Base-by-base conservation (phyloP, 2,329 filamentous ascomycete genomes). In the Escovopsis sp. region DNA sequence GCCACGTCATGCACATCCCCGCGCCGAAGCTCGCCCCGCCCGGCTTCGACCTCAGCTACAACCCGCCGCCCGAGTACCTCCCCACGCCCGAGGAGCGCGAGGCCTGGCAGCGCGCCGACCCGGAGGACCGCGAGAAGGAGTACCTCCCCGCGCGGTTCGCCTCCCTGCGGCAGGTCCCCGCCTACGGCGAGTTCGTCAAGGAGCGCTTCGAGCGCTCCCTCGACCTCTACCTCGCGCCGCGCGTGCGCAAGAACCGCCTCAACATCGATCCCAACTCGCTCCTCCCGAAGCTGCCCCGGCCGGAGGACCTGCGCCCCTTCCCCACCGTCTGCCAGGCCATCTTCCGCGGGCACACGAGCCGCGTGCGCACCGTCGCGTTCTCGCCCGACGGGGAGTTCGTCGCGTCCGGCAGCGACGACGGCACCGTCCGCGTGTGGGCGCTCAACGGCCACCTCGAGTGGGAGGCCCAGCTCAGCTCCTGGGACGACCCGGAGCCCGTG, bases 191-290 rank as follows among this genome's bases (percentile, higher is more conserved):
- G 36, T 85, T 94, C 45, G 76, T 98, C 54, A 94, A 94, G 57
- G 90, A 98, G 58, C 79, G 87, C 45, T 98, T 98, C 48, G 87
- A 98, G 57, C 72, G 92, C 44, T 96, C 86, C 55, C 64, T 98
- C 46, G 92, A 98, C 59, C 70, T 98, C 14, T 98, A 98, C 56
- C 70, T 98, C 40, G 90, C 92, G 13, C 90, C 92, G 32, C 72
- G 90, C 50, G 76, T 98, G 38, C 76, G 88, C 40, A 81, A 92
- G 56, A 94, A 87, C 63, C 82, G 87, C 57, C 73, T 98, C 50
- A 94, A 96, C 60, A 96, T 98, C 51, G 90, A 98, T 49, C 90
- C 90, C 3, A 81, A 82, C 56, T 93, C 85, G 27, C 66, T 98
- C 34, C 70, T 98, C 26, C 88, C 90, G 11, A 94, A 94, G 55